phyloP scores from a whole-genome alignment of 1,284 basidiomycete species.

The Apiotrichum gracile region DNA sequence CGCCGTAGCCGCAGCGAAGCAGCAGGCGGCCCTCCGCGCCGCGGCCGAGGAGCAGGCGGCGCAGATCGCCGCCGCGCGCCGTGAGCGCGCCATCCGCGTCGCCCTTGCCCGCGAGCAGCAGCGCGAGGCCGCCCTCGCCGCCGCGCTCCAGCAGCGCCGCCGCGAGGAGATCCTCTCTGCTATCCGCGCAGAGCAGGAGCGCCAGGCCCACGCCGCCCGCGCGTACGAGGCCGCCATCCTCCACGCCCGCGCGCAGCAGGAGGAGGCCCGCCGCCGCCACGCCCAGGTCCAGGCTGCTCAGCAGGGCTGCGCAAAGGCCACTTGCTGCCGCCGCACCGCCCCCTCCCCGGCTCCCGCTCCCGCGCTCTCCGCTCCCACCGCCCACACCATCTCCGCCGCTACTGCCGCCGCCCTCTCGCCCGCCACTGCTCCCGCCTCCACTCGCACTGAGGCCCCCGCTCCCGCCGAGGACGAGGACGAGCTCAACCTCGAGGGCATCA shows the following conservation, averaged over 20 bases:
- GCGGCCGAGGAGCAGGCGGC: conserved; percentile 14
- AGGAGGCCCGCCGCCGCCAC: not conserved
- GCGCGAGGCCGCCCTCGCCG: conserved; percentile 11
- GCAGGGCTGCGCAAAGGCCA: not conserved
- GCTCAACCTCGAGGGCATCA: conserved; percentile 24
- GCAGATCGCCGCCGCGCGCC: conserved; percentile 9
- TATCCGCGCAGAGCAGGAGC: conserved; percentile 8
- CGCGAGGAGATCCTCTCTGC: conserved; percentile 7
- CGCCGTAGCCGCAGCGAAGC: conserved; percentile 8
- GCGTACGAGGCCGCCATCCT: conserved; percentile 10
- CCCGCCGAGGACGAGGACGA: conserved; percentile 5
- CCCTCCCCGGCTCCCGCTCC: not conserved
- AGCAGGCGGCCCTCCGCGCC: conserved; percentile 14
- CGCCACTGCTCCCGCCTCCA: not conserved
- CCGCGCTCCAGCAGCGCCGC: conserved; percentile 9
- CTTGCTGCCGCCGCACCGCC: not conserved
- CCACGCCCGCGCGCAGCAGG: not conserved
- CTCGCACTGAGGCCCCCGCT: conserved; percentile 1
- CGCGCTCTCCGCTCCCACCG: not conserved
- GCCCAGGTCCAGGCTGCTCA: not conserved
- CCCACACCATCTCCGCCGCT: no score
- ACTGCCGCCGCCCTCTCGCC: not conserved
- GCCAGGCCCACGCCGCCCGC: conserved; percentile 18
- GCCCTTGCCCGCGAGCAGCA: conserved; percentile 13
- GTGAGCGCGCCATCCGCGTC: conserved; percentile 13